Base-by-base conservation (phyloP, 805 yeast genomes). In the Candida germanica region DNA sequence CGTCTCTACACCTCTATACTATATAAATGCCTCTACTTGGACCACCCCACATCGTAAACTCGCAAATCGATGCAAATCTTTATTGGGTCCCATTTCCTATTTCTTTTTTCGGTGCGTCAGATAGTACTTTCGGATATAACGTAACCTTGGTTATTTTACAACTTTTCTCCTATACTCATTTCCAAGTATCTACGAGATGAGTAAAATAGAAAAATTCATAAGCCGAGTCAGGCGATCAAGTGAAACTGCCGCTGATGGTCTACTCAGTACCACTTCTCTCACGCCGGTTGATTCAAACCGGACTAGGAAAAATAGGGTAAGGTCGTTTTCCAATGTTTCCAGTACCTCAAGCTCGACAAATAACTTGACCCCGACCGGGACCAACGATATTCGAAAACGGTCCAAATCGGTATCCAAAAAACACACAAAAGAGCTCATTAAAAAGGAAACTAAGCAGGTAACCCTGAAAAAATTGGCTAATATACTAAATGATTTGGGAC, bases 381-480 rank as follows among this genome's bases (percentile, higher is more conserved):
- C 36, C 20, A 26, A 16, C 21, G 31, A 34, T 35, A 7, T 29
- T 17, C 24, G 41, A 14, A 21, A 24, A 11, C 27, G 51, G 47
- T 13, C 48, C 42, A 31, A 47, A 51, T 39, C 45, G 26, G 31
- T 40, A 4, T 38, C 42, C 20, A 59, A 55, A 36, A 60, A 56
- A 30, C 58, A 49, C 25, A 57, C 69, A 14, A 63, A 59, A 35
- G 65, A 60, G 31, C 57, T 66, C 14, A 60, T 66, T 11, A 60
- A 60, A 35, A 58, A 59, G n/a, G 71, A 64, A 43, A 62, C 66
- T 3, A 50, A 62, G 8, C 61, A 48, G 33, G 59, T 66, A 20
- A 53, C 63, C 23, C 58, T 46, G 53, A 63, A 59, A 38, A 66
- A 66, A 45, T 48, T 66, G 24, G 33, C 43, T 14, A 42, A 46